Percentiles rank a stretch among this genome's conserved stretches.
Conservation (phyloP, 2,329 filamentous ascomycete species). For the Alternaria atra region DNA sequence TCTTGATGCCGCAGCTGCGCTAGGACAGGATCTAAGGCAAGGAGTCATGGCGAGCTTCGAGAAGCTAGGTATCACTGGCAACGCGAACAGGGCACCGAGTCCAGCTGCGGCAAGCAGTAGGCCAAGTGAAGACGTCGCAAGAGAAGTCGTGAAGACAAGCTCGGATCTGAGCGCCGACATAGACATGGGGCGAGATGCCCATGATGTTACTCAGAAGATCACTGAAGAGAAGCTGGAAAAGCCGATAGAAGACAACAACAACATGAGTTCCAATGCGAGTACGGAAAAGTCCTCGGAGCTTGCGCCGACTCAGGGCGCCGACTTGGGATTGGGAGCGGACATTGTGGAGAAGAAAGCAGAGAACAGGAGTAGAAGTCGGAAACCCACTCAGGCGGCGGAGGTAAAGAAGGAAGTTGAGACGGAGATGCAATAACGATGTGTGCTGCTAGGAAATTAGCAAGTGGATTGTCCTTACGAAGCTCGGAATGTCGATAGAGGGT, state of each 20-base stretch:
- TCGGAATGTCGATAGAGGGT: neutral
- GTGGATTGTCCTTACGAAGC: neutral
- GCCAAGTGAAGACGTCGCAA: conserved; percentile 20
- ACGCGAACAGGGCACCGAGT: conserved; percentile 26
- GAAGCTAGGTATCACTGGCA: conserved; percentile 36
- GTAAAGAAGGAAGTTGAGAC: conserved; percentile 43
- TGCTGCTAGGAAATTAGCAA: neutral
- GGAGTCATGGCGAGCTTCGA: conserved; percentile 44
- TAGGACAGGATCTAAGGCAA: conserved; percentile 42
- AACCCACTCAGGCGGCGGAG: conserved; percentile 29
- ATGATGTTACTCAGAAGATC: neutral
- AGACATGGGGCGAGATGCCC: neutral
- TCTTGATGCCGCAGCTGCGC: conserved; percentile 38
- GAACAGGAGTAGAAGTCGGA: conserved; percentile 28
- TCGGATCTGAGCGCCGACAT: conserved; percentile 9
- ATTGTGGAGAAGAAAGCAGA: conserved; percentile 17
- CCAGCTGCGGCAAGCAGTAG: conserved; percentile 21
- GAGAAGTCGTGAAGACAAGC: conserved; percentile 20
- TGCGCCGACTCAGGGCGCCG: neutral
- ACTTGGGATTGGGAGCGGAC: conserved; percentile 14
- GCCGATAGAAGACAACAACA: neutral
- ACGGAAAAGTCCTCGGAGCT: neutral
- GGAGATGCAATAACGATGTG: conserved; percentile 43
- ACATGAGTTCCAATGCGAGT: neutral
- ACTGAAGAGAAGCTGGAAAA: neutral